Conservation (phyloP, 31 red algal genomes). For the Endocladia muricata region DNA sequence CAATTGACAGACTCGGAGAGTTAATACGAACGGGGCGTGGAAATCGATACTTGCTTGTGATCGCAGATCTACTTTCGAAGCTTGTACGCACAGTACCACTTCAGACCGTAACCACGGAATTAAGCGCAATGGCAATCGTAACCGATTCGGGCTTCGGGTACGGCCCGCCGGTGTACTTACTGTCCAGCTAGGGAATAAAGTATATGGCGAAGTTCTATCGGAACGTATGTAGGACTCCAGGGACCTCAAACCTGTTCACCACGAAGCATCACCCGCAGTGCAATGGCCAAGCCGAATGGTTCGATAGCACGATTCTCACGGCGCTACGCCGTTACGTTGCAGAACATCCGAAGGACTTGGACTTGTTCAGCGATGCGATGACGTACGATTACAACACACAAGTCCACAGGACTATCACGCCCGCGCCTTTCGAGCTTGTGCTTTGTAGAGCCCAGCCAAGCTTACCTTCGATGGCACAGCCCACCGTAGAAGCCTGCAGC, state of each 20-base stretch:
- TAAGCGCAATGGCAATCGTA: background rate
- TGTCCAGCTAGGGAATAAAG: conserved; percentile 9
- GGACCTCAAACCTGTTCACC: background rate
- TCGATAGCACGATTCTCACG: conserved; percentile 5
- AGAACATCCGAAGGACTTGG: background rate
- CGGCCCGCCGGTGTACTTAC: background rate
- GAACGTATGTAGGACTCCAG: background rate
- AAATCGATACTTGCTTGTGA: conserved; percentile 12
- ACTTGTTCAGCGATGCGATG: background rate
- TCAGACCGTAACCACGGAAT: background rate
- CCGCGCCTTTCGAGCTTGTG: no score
- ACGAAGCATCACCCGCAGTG: background rate
- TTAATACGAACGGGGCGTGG: background rate
- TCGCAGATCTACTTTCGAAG: conserved; percentile 4
- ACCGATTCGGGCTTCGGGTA: background rate
- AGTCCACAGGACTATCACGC: no score
- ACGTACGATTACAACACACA: background rate
- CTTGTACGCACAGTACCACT: background rate
- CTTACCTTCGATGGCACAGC: no score
- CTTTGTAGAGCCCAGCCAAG: no score
- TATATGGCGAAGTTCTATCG: conserved; percentile 7
- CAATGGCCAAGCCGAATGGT: conserved; percentile 7
- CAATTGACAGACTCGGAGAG: conserved; percentile 24
- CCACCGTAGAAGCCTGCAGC: no score
- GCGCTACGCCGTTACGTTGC: background rate